Conservation (phyloP, 1,284 basidiomycete species). For the Baeospora myosura region DNA sequence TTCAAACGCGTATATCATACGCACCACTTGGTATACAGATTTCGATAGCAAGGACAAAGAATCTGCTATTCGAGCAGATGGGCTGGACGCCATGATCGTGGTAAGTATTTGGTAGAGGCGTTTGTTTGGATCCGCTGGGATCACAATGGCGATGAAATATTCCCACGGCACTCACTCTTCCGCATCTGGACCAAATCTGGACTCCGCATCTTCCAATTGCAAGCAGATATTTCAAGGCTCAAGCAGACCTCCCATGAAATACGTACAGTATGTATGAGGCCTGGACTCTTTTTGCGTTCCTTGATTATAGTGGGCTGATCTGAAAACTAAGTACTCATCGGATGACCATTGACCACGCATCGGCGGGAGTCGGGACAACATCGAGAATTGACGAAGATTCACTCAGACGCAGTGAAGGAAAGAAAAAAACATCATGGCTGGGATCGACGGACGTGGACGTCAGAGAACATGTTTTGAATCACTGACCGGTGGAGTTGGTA, state of each 20-base stretch:
- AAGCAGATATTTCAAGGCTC: no score
- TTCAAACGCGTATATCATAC: conserved; percentile 1
- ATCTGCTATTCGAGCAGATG: background rate
- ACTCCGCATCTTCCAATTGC: no score
- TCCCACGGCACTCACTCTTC: no score
- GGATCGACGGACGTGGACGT: background rate
- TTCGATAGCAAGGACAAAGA: background rate
- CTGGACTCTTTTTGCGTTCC: no score
- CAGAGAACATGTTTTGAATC: background rate
- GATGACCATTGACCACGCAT: background rate
- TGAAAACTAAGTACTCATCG: background rate
- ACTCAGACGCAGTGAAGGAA: background rate
- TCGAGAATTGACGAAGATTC: background rate
- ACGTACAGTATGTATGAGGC: no score
- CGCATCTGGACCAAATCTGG: no score
- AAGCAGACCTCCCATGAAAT: no score
- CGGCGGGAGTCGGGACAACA: background rate
- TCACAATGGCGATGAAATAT: no score
- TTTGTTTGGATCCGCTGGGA: no score
- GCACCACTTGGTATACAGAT: conserved; percentile 24
- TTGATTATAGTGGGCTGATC: no score
- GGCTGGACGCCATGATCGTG: no score
- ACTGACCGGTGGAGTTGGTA: background rate
- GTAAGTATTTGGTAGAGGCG: no score
- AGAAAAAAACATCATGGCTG: background rate